These are phyloP conservation scores for Nowakowskiella sp. DNA, from an alignment of 192 early-diverging fungal genomes.

Conservation along the genomic window DNA sequence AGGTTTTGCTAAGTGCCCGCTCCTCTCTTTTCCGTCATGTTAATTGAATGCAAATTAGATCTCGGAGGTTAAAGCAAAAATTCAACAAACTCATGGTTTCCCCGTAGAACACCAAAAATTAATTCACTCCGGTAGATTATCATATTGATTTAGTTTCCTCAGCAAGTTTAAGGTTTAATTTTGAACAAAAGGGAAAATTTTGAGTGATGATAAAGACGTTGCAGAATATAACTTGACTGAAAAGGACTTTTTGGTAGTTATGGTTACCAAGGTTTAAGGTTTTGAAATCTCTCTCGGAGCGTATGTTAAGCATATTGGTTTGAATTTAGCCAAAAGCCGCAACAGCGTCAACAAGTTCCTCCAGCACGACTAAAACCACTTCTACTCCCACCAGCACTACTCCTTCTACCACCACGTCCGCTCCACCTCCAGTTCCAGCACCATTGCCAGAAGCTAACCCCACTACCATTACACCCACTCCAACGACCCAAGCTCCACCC, in stretches of 20 bases:
- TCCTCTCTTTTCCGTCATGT: background rate
- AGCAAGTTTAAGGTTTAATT: background rate
- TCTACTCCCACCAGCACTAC: slow-evolving; percentile 24
- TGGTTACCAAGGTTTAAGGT: slow-evolving; percentile 74
- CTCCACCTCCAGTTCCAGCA: slow-evolving; percentile 30
- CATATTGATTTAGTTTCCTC: background rate
- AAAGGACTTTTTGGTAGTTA: slow-evolving; percentile 91
- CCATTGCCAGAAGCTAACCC: slow-evolving; percentile 23
- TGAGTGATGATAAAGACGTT: slow-evolving; percentile 67
- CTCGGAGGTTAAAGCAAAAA: slow-evolving; percentile 65
- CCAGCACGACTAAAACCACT: slow-evolving; percentile 32
- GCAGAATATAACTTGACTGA: slow-evolving; percentile 71
- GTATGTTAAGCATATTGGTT: too few relatives aligned
- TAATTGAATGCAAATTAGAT: slow-evolving; percentile 41
- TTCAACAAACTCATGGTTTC: slow-evolving; percentile 64
- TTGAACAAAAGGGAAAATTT: slow-evolving; percentile 67
- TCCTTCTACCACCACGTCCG: slow-evolving; percentile 26
- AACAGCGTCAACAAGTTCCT: slow-evolving; percentile 25
- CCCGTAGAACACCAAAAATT: slow-evolving; percentile 71
- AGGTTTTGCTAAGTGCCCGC: background rate
- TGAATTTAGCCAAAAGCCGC: slow-evolving; percentile 22
- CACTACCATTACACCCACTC: slow-evolving; percentile 21
- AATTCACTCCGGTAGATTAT: slow-evolving; percentile 66
- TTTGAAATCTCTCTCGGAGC: background rate
- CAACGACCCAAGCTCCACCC: slow-evolving; percentile 26